Conservation (phyloP, 2,329 filamentous ascomycete genomes). For the Hypocreales sp. region DNA sequence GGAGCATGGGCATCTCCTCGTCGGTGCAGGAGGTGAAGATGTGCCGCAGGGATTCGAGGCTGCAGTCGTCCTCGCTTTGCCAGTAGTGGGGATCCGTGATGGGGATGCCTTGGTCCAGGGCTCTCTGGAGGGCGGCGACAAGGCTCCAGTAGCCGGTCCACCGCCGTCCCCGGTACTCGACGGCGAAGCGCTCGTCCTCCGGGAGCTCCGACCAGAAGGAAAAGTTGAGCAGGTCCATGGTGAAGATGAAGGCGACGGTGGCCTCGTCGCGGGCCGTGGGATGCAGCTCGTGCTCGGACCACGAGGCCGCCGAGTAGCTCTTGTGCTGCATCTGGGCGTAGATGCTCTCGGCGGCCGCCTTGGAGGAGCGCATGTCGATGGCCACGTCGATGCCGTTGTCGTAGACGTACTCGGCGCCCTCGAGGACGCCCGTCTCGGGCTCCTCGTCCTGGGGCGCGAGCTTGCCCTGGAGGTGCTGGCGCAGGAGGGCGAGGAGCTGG, state of each 20-base stretch:
- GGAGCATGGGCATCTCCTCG: slow-evolving; percentile 73
- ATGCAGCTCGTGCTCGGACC: slow-evolving; percentile 81
- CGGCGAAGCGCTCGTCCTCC: slow-evolving; percentile 60
- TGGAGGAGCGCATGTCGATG: slow-evolving; percentile 68
- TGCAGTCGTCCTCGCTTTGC: slow-evolving; percentile 61
- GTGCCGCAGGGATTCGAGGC: slow-evolving; percentile 53
- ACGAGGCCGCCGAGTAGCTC: slow-evolving; percentile 68
- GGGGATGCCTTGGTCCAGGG: slow-evolving; percentile 68
- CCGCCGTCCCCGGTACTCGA: slow-evolving; percentile 63
- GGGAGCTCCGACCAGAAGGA: slow-evolving; percentile 77
- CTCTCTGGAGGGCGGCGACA: slow-evolving; percentile 73
- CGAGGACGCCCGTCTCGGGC: slow-evolving; percentile 68
- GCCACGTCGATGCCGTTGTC: slow-evolving; percentile 90
- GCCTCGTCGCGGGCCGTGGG: slow-evolving; percentile 66
- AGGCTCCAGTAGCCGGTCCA: slow-evolving; percentile 97
- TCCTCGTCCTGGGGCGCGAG: slow-evolving; percentile 32
- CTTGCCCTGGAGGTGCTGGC: slow-evolving; percentile 57
- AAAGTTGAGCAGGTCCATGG: slow-evolving; percentile 94
- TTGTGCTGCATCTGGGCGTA: slow-evolving; percentile 71
- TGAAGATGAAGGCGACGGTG: slow-evolving; percentile 86
- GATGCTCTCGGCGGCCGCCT: slow-evolving; percentile 66
- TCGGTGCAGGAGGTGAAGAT: slow-evolving; percentile 79
- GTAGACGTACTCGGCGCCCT: slow-evolving; percentile 73
- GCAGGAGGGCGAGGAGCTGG: slow-evolving; percentile 73
- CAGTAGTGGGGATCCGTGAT: slow-evolving; percentile 85